Percentiles rank a stretch among this genome's conserved stretches.
These are phyloP conservation scores for Pythium vanterpoolii DNA, from an alignment of 352 stramenopile species.

Conservation along the genomic window DNA sequence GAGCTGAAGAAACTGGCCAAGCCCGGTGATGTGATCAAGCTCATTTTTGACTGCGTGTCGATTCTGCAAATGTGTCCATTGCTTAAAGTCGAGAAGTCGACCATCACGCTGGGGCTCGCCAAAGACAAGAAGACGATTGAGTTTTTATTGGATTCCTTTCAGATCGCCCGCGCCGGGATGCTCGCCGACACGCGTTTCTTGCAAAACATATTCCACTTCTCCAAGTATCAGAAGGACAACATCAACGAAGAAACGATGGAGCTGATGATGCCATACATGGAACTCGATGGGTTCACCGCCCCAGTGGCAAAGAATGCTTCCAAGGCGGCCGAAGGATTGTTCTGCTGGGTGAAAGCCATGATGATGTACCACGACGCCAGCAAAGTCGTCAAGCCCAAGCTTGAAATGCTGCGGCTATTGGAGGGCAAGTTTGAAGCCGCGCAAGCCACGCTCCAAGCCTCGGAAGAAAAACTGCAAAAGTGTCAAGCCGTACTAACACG, in stretches of 20 bases:
- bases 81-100: conserved; percentile 57
- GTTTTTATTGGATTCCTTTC: conserved; percentile 86
- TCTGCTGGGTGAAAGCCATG: conserved; percentile 90
- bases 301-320: conserved; percentile 86
- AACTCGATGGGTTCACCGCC: conserved; percentile 80
- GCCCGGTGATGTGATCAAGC: conserved; percentile 89
- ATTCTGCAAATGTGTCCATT: conserved; percentile 87
- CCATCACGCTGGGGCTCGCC: conserved; percentile 64
- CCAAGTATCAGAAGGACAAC: conserved; percentile 87
- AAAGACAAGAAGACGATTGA: conserved; percentile 88
- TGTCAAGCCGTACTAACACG: conserved; percentile 60
- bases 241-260: conserved; percentile 94
- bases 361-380: conserved; percentile 90
- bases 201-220: conserved; percentile 90
- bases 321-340: conserved; percentile 88
- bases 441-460: conserved; percentile 63
- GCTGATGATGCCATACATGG: conserved; percentile 89
- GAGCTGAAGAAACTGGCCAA: conserved; percentile 92
- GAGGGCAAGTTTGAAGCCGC: conserved; percentile 86
- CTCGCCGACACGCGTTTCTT: conserved; percentile 86
- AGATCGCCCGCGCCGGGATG: conserved; percentile 82
- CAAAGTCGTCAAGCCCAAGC: conserved; percentile 93
- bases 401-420: conserved; percentile 87
- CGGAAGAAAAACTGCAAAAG: conserved; percentile 65
- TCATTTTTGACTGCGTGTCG: conserved; percentile 91